Percentiles rank a stretch among this genome's conserved stretches.
Conservation (phyloP, 441 rosid species). For the Populus hybrid region DNA sequence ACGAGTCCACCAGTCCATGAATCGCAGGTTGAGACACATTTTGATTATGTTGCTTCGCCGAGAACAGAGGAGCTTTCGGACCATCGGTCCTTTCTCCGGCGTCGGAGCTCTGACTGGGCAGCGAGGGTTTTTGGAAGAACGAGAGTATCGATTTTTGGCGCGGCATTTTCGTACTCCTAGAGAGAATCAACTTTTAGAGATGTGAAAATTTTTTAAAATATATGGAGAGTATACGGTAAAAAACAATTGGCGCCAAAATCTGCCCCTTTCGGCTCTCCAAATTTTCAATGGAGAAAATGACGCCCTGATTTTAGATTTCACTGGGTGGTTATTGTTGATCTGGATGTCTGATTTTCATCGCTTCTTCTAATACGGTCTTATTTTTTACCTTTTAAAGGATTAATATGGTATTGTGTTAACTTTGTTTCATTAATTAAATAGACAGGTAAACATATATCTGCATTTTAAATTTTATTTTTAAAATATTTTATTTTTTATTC, state of each 20-base stretch:
- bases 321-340: neutral
- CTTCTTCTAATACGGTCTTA: constrained; percentile 19
- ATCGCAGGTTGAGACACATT: constrained; percentile 21
- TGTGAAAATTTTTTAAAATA: neutral
- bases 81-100: constrained; percentile 24
- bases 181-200: neutral
- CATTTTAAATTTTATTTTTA: too few relatives aligned
- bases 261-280: constrained; percentile 3
- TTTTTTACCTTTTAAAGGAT: neutral
- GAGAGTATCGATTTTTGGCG: constrained; percentile 81
- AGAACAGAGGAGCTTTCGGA: constrained; percentile 22
- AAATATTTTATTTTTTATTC: too few relatives aligned
- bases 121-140: constrained; percentile 61
- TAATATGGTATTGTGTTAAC: too few relatives aligned
- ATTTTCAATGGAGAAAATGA: constrained; percentile 7
- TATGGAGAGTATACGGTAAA: neutral
- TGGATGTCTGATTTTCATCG: constrained; percentile 22
- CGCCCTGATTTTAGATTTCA: neutral
- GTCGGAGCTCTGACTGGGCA: constrained; percentile 36
- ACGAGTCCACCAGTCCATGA: constrained; percentile 20
- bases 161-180: constrained; percentile 47
- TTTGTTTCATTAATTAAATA: too few relatives aligned
- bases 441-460: too few relatives aligned
- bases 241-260: constrained; percentile 60
- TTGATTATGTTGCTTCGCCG: constrained; percentile 24